Evolutionary conservation across 352 stramenopile species (phyloP), one percentile per base, ranked within the genome.

Genomic region (Phytophthora idaei): DNA sequence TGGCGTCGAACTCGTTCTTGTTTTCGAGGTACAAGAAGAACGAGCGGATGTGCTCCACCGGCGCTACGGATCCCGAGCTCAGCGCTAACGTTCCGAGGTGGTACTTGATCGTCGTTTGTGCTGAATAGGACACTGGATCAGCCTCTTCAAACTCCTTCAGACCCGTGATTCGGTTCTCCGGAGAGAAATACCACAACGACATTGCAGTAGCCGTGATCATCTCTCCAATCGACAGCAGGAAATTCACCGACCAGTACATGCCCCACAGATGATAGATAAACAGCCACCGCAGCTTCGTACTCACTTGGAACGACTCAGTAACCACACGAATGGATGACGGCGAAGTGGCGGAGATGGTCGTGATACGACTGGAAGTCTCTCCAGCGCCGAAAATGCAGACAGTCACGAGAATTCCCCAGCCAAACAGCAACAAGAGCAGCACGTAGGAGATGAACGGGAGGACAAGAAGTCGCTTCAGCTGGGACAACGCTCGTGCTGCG

Each of bases 21-120:
- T 89, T 81, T 73, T 93, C 84, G 32, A 94, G 65, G 71, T 94
- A 93, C 64, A 85, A 78, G 55, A 92, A 92, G 57, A 94, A 90
- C 39, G 80, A 74, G 12, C 85, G 87, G 11, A 93, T 69, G 63
- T 83, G 80, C 44, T 87, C 77, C 31, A 94, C 83, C 0, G 80
- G 82, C 1, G 78, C 74, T 8, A 94, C 81, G 8, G 77, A 69
- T 15, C 73, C 75, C 1, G 83, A 81, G 57, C 85, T 93, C 17
- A 93, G 46, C 4, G 87, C 87, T 29, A 92, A 64, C 28, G 87
- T 94, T 28, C 87, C 87, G 21, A 94, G 64, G 53, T 94, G 87
- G 47, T 87, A 92, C 14, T 74, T 78, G 34, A 93, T 65, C 8
- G 83, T 90, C 21, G 74, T 81, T 12, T 83, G 53, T 12, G 87